Evolutionary conservation across 2,329 filamentous ascomycete genomes (phyloP), one percentile per base, ranked within the genome.

Genomic region (Penicillium hordei): DNA sequence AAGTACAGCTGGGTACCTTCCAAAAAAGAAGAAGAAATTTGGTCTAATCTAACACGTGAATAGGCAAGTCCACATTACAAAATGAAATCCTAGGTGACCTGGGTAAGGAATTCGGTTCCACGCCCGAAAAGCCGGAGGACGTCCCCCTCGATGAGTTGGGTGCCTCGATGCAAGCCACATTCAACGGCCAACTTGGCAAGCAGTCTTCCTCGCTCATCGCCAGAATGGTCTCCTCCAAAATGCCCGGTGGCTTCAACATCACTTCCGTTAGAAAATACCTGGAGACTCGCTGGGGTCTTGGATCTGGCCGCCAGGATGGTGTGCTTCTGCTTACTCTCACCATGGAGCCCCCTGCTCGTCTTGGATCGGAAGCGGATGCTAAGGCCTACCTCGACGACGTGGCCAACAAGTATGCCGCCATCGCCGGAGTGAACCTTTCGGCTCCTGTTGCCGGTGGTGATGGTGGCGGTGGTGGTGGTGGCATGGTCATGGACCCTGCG

Each of bases 401-500:
- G 40, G 78, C 91, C 31, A 90, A 96, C 70, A 96, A 96, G 75
- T 97, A 97, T 73, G 93, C 94, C 50, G 78, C 86, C 29, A 87
- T 86, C 60, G 88, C 90, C 45, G 94, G 94, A 60, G 87, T 99
- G 75, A 95, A 82, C 74, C 80, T 99, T 59, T 89, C 92, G 5
- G 86, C 89, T 7, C 87, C 89, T 29, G 72, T 80, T 21, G 84
- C 90, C 27, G 85, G 89, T 51, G 89, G 88, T 60, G 91, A 91
- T 63, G 85, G 84, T 60, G 89, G 86, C 54, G 88, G 82, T 55
- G 89, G 84, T 60, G 85, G 82, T 57, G 85, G 82, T 55, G 93
- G 93, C 72, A 97, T 99, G 94, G 96, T 99, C 91, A 97, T 99
- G 93, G 94, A 99, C 70, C 94, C 94, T 9, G 94, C 93, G 39